Percentiles rank a stretch among this genome's conserved stretches.
phyloP scores from a whole-genome alignment of 306 rosid species.

The Lathyrus sativus region DNA sequence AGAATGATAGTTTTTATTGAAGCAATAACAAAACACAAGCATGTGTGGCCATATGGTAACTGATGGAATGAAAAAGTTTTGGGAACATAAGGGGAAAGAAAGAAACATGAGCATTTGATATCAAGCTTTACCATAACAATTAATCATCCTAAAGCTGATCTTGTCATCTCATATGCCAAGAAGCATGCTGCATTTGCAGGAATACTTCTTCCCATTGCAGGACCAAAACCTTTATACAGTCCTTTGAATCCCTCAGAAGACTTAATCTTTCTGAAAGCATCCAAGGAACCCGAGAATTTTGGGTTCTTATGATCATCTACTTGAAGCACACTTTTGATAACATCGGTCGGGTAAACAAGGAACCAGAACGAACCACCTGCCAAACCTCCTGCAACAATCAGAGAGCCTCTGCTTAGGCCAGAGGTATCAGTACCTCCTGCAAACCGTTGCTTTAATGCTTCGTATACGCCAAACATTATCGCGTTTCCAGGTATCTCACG shows the following conservation, averaged over 20 bases:
- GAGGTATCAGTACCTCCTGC: slow-evolving; percentile 92
- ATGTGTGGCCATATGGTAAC: slow-evolving; percentile 26
- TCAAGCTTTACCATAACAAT: slow-evolving; percentile 15
- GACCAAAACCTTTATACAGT: slow-evolving; percentile 93
- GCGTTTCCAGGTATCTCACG: slow-evolving; percentile 97
- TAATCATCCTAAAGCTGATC: slow-evolving; percentile 72
- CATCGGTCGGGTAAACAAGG: slow-evolving; percentile 84
- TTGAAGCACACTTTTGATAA: slow-evolving; percentile 89
- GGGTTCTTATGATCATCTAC: slow-evolving; percentile 88
- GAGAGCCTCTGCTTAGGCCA: slow-evolving; percentile 74
- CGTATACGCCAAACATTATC: slow-evolving; percentile 85
- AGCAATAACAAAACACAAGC: slow-evolving; percentile 20
- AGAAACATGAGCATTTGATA: slow-evolving; percentile 26
- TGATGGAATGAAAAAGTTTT: slow-evolving; percentile 15
- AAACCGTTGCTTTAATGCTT: slow-evolving; percentile 64
- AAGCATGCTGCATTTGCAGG: slow-evolving; percentile 99
- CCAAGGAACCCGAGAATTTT: slow-evolving; percentile 71
- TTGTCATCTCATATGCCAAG: slow-evolving; percentile 91
- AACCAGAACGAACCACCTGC: slow-evolving; percentile 85
- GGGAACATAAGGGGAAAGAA: neutral
- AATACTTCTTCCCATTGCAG: slow-evolving; percentile 87
- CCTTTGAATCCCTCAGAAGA: slow-evolving; percentile 83
- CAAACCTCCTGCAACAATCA: slow-evolving; percentile 86
- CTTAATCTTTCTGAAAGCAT: slow-evolving; percentile 73
- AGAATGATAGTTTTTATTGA: slow-evolving; percentile 12